Percentiles rank a stretch among this genome's conserved stretches.
Evolutionary conservation across 257 asterid genomes (phyloP).

Genomic region (Scutellaria galericulata): DNA sequence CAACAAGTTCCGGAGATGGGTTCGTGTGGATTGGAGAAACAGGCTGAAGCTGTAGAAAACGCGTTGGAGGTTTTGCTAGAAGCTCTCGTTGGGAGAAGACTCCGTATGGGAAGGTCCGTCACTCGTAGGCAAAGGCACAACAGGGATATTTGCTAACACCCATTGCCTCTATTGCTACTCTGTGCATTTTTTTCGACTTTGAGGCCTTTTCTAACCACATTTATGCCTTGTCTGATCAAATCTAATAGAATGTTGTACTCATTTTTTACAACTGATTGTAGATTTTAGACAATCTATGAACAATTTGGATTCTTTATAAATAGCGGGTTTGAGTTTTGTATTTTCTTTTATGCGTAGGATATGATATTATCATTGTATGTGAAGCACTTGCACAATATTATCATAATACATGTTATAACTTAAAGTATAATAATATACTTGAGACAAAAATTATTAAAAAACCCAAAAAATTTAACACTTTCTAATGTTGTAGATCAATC

Average conservation of each 20-base stretch:
- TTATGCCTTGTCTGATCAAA: background rate
- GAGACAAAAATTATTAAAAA: too few relatives aligned
- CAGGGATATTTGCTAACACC: constrained; percentile 54
- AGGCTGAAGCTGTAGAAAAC: constrained; percentile 66
- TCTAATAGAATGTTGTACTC: constrained; percentile 5
- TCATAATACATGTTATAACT: background rate
- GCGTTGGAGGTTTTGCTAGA: constrained; percentile 68
- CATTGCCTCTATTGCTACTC: background rate
- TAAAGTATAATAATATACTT: too few relatives aligned
- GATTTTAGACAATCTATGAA: background rate
- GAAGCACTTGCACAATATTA: too few relatives aligned
- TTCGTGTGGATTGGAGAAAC: constrained; percentile 58
- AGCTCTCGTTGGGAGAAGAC: constrained; percentile 70
- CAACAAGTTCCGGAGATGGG: constrained; percentile 61
- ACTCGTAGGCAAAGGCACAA: constrained; percentile 61
- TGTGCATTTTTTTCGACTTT: background rate
- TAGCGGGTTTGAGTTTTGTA: too few relatives aligned
- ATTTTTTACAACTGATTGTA: constrained; percentile 8
- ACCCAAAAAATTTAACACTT: too few relatives aligned
- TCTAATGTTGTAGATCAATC: too few relatives aligned
- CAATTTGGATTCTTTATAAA: too few relatives aligned
- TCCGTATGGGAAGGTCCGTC: constrained; percentile 80
- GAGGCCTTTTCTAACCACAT: background rate
- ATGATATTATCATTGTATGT: too few relatives aligned
- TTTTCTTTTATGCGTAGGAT: too few relatives aligned